Conservation (phyloP, 2,329 filamentous ascomycete genomes). For the Fusarium odoratissimum region DNA sequence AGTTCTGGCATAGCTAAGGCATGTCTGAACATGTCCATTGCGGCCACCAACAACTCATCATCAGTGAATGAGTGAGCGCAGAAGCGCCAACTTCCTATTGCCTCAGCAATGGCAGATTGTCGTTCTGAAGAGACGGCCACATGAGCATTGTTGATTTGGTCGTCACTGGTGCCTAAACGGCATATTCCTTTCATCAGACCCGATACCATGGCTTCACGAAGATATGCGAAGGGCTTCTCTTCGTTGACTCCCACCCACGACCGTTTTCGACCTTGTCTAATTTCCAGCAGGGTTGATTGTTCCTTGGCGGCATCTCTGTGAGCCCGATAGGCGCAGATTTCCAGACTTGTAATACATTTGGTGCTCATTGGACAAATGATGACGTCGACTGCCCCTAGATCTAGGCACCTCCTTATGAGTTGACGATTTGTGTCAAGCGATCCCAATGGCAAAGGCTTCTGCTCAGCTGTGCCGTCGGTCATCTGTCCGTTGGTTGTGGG, state of each 20-base stretch:
- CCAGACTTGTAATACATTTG: constrained; percentile 79
- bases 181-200: constrained; percentile 91
- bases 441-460: constrained; percentile 39
- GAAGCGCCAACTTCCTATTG: constrained; percentile 85
- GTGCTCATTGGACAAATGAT: constrained; percentile 81
- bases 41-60: constrained; percentile 87
- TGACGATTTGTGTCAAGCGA: constrained; percentile 49
- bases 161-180: constrained; percentile 72
- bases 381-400: constrained; percentile 88
- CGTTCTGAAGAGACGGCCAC: constrained; percentile 76
- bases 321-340: constrained; percentile 85
- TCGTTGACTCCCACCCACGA: constrained; percentile 93
- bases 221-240: constrained; percentile 86
- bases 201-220: constrained; percentile 94
- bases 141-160: constrained; percentile 72
- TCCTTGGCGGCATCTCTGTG: constrained; percentile 81
- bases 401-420: constrained; percentile 77
- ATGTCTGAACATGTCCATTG: constrained; percentile 91
- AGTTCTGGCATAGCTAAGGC: constrained; percentile 84
- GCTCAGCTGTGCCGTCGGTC: constrained; percentile 55
- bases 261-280: constrained; percentile 81
- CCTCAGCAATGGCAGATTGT: constrained; percentile 72
- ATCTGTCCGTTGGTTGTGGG: constrained; percentile 48
- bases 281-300: constrained; percentile 76
- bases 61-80: constrained; percentile 90